Evolutionary conservation across 1,284 basidiomycete genomes (phyloP), one percentile per base, ranked within the genome.

Genomic region (Austropuccinia psidii): DNA sequence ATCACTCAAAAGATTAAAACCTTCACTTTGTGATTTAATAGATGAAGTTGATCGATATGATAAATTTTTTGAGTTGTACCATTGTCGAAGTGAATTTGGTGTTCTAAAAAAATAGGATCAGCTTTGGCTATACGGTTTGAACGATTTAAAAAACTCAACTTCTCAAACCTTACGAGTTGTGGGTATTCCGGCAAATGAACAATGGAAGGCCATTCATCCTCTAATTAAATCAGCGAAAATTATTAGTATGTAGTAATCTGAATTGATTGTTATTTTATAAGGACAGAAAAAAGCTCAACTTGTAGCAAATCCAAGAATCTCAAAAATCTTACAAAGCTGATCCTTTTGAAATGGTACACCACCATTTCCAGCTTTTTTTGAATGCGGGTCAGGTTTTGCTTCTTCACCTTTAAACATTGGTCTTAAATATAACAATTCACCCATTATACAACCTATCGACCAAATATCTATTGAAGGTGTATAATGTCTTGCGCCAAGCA

Each of bases 401-500:
- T 98, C 6, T 94, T 95, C 81, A 98, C 96, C 81, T 99, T 98
- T 99, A 85, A 98, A 99, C 77, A 99, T 97, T 0, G 96, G 96
- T 9, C 95, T 83, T 19, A 98, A 82, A 74, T 91, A 93, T 0
- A 96, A 86, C 24, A 99, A 83, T 81, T 99, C 96, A 2, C 94
- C 96, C 83, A 95, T 89, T 69, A n/a, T 96, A 79, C 95, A 98
- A 0, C 94, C 95, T 2, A 97, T 88, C 5, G 94, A 93, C 95
- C 95, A 97, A 73, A 91, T 88, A 78, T 96, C 93, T 39, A 72
- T 52, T 24, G 69, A 57, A 6, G 58, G 92, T 69, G 94, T 95
- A 81, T 98, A 98, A 81, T 98, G 95, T 75, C 93, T 90, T 1
- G 94, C 92, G 15, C 95, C 95, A 80, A 98, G 85, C 9, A 98